phyloP scores from a whole-genome alignment of 208 protist species.

The Trypanosoma cruzi region DNA sequence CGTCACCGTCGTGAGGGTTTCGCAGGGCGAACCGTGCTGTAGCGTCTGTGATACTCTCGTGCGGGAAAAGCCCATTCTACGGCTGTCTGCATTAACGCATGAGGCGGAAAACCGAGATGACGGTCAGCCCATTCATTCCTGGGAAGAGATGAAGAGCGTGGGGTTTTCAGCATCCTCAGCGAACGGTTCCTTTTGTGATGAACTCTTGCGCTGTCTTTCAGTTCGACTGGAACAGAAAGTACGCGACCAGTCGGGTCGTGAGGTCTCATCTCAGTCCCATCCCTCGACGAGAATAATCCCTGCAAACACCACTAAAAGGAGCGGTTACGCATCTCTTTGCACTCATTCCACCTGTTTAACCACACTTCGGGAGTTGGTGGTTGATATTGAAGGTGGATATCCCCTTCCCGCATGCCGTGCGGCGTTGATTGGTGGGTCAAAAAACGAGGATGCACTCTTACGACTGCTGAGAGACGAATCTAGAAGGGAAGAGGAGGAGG shows the following conservation, averaged over 20 bases:
- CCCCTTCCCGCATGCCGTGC: slow-evolving; percentile 26
- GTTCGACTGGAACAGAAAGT: slow-evolving; percentile 8
- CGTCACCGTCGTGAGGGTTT: slow-evolving; percentile 45
- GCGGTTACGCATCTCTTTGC: background rate
- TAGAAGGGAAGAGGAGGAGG: background rate
- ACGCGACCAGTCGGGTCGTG: background rate
- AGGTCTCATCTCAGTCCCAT: background rate
- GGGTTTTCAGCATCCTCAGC: background rate
- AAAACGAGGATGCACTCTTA: slow-evolving; percentile 7
- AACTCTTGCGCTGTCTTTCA: slow-evolving; percentile 10
- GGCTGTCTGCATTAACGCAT: slow-evolving; percentile 9
- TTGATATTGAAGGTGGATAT: slow-evolving; percentile 8
- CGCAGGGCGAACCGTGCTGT: slow-evolving; percentile 25
- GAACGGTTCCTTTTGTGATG: slow-evolving; percentile 1
- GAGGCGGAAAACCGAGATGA: background rate
- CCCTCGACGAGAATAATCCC: background rate
- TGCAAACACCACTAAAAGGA: background rate
- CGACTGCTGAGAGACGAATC: slow-evolving; percentile 21
- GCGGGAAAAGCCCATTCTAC: slow-evolving; percentile 21
- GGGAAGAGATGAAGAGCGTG: slow-evolving; percentile 18
- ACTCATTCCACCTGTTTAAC: background rate
- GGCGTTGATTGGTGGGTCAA: slow-evolving; percentile 15
- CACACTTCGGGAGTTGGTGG: slow-evolving; percentile 15
- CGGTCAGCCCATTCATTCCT: slow-evolving; percentile 1
- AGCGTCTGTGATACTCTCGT: slow-evolving; percentile 28